Conservation (phyloP, 495 filamentous ascomycete genomes). For the Neurospora terricola region DNA sequence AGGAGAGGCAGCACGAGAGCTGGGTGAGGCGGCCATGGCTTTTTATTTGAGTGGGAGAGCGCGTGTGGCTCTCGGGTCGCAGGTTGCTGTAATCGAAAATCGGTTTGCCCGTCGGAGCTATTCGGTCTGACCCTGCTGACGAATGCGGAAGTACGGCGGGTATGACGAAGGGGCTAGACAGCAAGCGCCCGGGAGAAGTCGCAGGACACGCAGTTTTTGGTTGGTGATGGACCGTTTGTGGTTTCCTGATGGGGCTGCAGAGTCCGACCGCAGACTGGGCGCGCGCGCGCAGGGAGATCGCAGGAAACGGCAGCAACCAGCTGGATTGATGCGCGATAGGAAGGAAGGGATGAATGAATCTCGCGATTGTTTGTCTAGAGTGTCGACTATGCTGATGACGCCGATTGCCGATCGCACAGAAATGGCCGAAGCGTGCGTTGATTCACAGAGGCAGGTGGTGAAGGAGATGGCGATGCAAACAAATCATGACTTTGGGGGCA, state of each 20-base stretch:
- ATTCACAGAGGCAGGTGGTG: neutral
- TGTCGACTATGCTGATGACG: neutral
- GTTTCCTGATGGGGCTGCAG: neutral
- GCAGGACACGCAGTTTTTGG: neutral
- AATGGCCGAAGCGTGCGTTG: neutral
- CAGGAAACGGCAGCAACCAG: neutral
- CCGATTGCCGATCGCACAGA: neutral
- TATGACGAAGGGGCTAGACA: neutral
- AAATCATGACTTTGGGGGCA: neutral
- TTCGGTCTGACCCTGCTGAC: neutral
- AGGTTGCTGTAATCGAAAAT: neutral
- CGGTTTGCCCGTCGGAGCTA: neutral
- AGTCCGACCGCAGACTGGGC: neutral
- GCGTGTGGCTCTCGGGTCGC: neutral
- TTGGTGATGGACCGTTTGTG: neutral
- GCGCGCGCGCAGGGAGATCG: neutral
- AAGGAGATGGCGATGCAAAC: neutral
- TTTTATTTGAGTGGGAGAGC: neutral
- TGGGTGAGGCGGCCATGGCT: slow-evolving; percentile 26
- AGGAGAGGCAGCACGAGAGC: slow-evolving; percentile 13
- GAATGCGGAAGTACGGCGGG: neutral
- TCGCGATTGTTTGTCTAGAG: neutral
- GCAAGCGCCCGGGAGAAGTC: neutral
- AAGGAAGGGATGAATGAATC: neutral
- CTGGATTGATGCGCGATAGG: neutral